Base-by-base conservation (phyloP, 129 eudicot species). In the Lonicera japonica region DNA sequence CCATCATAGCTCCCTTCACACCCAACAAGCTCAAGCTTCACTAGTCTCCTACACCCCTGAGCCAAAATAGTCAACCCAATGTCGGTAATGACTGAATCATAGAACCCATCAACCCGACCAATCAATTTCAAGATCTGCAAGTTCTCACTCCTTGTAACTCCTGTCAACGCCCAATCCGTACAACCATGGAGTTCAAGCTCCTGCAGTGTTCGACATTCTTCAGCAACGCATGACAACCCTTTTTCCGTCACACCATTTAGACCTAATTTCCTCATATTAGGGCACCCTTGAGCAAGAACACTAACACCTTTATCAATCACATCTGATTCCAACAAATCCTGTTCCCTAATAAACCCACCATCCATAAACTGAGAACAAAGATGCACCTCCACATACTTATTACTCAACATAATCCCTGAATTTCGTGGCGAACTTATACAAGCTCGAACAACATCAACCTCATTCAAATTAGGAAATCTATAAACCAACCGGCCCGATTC, bases 1-100 rank as follows among this genome's bases (percentile, higher is more conserved):
- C 99, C 99, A 55, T 88, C 96, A 64, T 85, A 92, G 74, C 99
- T 92, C 34, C 99, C 99, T 75, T 92, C 99, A 63, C 99, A 92
- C 21, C 99, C 99, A 24, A 77, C 94, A 36, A 92, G 78, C 79
- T 92, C 99, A 62, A 92, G 86, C 81, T 85, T 88, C 58, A 92
- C 34, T 46, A 92, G 73, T 41, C 99, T 68, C 29, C 78, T 81
- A 79, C 99, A 92, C 41, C 88, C 99, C 56, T 92, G 99, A 1
- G 99, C 99, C 77, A 92, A 66, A 43, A 92, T 82, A 0, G 99
- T 92, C 74, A 92, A 58, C 68, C 96, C 99, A 55, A 92, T 92
- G 71, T 92, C 99, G 0, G 99, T 72, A 69, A 92, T 76, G 13
- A 77, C 83, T 0, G 91, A 75, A 58, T 85, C 87, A 70, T 92